A percentile compares a stretch with the other conserved stretches of the same genome.
phyloP scores from a whole-genome alignment of 1,139 yeast species.

The Nakaseomyces uthaithaninus region DNA sequence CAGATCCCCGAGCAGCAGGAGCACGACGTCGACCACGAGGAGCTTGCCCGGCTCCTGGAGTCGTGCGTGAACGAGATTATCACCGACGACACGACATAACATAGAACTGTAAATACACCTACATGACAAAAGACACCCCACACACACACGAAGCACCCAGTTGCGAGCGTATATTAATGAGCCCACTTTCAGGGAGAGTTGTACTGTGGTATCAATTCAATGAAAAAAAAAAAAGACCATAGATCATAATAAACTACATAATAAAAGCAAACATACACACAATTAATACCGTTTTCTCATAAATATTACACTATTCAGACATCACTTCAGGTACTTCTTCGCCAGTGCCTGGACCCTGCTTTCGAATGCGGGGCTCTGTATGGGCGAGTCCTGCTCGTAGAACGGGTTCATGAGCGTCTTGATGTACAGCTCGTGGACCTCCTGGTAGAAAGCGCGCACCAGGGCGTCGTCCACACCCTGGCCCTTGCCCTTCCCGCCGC shows the following conservation, averaged over 20 bases:
- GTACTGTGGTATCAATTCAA: no score
- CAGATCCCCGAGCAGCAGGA: conserved; percentile 25
- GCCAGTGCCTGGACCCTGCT: conserved; percentile 63
- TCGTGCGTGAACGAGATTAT: conserved; percentile 18
- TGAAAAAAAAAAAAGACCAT: no score
- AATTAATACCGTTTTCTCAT: background rate
- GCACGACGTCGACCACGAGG: conserved; percentile 12
- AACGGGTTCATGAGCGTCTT: conserved; percentile 84
- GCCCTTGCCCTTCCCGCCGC: conserved; percentile 13
- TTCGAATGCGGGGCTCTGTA: conserved; percentile 70
- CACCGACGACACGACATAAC: conserved; percentile 8
- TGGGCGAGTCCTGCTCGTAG: conserved; percentile 67
- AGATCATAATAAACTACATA: no score
- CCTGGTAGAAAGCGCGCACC: conserved; percentile 75
- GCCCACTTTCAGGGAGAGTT: no score
- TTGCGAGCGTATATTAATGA: no score
- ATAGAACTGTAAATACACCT: background rate
- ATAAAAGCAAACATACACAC: background rate
- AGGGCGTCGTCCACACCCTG: conserved; percentile 52
- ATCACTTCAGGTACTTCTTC: conserved; percentile 51
- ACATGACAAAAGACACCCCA: no score
- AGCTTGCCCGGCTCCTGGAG: conserved; percentile 16
- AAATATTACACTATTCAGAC: background rate
- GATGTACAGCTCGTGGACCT: conserved; percentile 78
- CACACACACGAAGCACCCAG: no score